Base-by-base conservation (phyloP, 305 asterid species). In the Solanum hybrid region DNA sequence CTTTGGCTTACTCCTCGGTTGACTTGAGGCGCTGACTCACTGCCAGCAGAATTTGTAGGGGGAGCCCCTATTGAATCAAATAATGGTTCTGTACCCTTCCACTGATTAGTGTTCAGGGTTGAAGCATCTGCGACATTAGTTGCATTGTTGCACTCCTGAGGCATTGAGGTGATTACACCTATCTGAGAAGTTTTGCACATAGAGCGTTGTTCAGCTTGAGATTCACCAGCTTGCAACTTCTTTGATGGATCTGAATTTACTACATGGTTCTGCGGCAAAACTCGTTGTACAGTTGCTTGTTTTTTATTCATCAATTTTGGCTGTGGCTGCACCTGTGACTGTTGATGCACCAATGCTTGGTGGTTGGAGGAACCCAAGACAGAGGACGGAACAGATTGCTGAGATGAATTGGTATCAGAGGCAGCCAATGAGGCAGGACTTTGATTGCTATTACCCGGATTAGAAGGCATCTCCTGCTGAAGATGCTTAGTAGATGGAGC, bases 261-360 rank as follows among this genome's bases (percentile, higher is more conserved):
- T 39, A 89, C 93, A 91, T 93, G 93, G 92, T 89, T 94, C 69
- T 90, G 92, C 86, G 92, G 95, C 74, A 75, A 88, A 89, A 92
- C 92, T 90, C 93, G 92, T 88, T 94, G 95, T 87, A 86, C 90
- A 90, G 92, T 90, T 28, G 93, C 37, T 85, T 94, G 95, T 80
- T 91, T 93, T 86, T 91, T 95, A 89, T 91, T 95, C 75, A 86
- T 92, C 31, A 91, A 81, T 89, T 93, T 94, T 86, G 93, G 96
- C 79, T 92, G 93, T 81, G 94, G 29, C 82, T 91, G 93, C 64
- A 78, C 86, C 40, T 88, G 93, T 31, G 92, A 67, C 51, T 89
- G 93, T 26, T 91, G 76, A 82, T 88, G 94, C 90, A 83, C 67
- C 46, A 89, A 26, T 35, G 64, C 75, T 61, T 90, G 95, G 85